Evolutionary conservation across 768 basidiomycete genomes (phyloP).

Genomic region (Infundibulicybe gibba): DNA sequence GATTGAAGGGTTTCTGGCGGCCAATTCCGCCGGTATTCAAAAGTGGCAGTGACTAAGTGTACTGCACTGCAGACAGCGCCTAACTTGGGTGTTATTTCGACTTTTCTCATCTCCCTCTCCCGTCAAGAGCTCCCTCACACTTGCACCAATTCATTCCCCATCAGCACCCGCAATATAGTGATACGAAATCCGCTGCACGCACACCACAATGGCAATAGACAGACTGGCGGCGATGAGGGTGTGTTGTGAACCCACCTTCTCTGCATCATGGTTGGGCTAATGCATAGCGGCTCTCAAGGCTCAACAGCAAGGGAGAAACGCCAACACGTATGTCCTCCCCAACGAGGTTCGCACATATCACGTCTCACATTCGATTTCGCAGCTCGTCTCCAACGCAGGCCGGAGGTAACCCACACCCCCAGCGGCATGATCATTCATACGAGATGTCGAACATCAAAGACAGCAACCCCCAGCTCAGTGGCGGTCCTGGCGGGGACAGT

Average conservation of each 20-base stretch:
- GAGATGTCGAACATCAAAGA: slow-evolving; percentile 72
- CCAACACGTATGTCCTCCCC: slow-evolving; percentile 39
- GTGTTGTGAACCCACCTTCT: slow-evolving; percentile 17
- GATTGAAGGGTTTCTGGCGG: slow-evolving; percentile 23
- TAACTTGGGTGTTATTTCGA: not conserved
- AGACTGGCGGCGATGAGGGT: slow-evolving; percentile 87
- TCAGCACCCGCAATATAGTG: too few relatives aligned
- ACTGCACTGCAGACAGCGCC: not conserved
- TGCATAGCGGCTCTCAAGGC: slow-evolving; percentile 37
- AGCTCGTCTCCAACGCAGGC: slow-evolving; percentile 69
- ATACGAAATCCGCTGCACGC: too few relatives aligned
- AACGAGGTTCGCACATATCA: slow-evolving; percentile 2
- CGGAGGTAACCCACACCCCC: slow-evolving; percentile 44
- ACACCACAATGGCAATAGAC: slow-evolving; percentile 74
- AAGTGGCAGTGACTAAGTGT: not conserved
- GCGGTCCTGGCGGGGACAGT: slow-evolving; percentile 38
- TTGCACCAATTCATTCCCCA: slow-evolving; percentile 11
- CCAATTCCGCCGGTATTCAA: too few relatives aligned
- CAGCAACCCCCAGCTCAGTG: slow-evolving; percentile 47
- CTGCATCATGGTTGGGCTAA: slow-evolving; percentile 5
- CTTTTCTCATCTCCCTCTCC: too few relatives aligned
- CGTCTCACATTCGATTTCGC: slow-evolving; percentile 8
- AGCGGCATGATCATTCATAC: slow-evolving; percentile 61
- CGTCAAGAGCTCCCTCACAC: too few relatives aligned
- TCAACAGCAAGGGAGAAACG: slow-evolving; percentile 58